phyloP scores from a whole-genome alignment of 2,329 filamentous ascomycete genomes.

The Periconia sp. region DNA sequence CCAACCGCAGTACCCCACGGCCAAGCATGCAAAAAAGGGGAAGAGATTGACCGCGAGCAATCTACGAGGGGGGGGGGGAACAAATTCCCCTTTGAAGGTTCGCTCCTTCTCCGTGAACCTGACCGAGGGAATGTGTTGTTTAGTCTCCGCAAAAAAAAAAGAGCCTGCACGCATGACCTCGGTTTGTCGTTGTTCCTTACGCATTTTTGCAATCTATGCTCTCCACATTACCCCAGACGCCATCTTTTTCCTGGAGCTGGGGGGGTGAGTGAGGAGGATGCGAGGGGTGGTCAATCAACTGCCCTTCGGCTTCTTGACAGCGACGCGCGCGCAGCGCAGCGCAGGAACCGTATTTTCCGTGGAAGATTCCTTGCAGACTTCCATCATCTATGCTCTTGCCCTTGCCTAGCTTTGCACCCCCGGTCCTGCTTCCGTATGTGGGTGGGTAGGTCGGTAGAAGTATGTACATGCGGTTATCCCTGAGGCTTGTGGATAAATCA shows the following conservation, averaged over 20 bases:
- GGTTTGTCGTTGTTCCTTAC: no score
- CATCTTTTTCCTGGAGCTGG: slow-evolving; percentile 1
- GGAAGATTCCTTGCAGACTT: slow-evolving; percentile 10
- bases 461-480: background rate
- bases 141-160: no score
- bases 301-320: slow-evolving; percentile 11
- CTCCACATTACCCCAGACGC: slow-evolving; percentile 25
- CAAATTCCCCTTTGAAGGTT: no score
- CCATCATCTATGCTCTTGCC: background rate
- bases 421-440: background rate
- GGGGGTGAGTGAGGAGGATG: no score
- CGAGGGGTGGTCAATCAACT: background rate
- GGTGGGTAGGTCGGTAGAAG: background rate
- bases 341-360: slow-evolving; percentile 20
- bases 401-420: background rate
- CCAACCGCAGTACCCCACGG: slow-evolving; percentile 11
- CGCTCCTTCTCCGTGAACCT: no score
- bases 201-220: slow-evolving; percentile 7
- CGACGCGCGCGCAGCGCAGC: slow-evolving; percentile 2
- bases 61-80: no score
- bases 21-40: slow-evolving; percentile 1
- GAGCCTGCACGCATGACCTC: no score
- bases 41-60: no score
- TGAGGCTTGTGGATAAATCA: background rate
- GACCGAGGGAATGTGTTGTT: no score